Conservation (phyloP, 768 basidiomycete species). For the Austroboletus festivus region DNA sequence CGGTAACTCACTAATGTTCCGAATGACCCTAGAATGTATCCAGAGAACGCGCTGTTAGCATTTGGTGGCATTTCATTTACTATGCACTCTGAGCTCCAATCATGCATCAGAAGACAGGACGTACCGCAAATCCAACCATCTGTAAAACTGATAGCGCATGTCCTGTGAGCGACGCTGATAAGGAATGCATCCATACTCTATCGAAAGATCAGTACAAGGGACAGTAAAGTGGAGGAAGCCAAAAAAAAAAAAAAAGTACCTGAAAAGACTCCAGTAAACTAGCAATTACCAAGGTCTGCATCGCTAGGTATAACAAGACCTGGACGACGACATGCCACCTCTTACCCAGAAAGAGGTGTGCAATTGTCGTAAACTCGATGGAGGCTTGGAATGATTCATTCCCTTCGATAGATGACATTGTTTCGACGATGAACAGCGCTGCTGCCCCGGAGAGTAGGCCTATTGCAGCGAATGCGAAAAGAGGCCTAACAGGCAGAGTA, state of each 20-base stretch:
- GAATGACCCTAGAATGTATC: slow-evolving; percentile 22
- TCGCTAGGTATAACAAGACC: slow-evolving; percentile 16
- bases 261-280: slow-evolving; percentile 26
- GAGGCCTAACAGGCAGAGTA: slow-evolving; percentile 9
- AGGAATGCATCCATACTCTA: slow-evolving; percentile 26
- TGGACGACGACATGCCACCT: slow-evolving; percentile 23
- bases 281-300: slow-evolving; percentile 22
- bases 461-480: slow-evolving; percentile 16
- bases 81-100: slow-evolving; percentile 1
- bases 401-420: slow-evolving; percentile 27
- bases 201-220: neutral
- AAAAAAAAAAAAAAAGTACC: slow-evolving; percentile 3
- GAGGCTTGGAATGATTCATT: slow-evolving; percentile 22
- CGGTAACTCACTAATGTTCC: slow-evolving; percentile 17
- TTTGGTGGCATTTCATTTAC: slow-evolving; percentile 11
- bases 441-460: slow-evolving; percentile 20
- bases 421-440: slow-evolving; percentile 18
- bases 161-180: slow-evolving; percentile 23
- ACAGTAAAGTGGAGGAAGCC: neutral
- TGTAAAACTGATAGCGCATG: slow-evolving; percentile 23
- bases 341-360: slow-evolving; percentile 25
- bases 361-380: slow-evolving; percentile 26
- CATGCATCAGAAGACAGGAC: neutral
- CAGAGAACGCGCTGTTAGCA: slow-evolving; percentile 16
- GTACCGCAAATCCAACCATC: slow-evolving; percentile 22